These are phyloP conservation scores for Physcia stellaris DNA, from an alignment of 495 filamentous ascomycete species.

Conservation along the genomic window DNA sequence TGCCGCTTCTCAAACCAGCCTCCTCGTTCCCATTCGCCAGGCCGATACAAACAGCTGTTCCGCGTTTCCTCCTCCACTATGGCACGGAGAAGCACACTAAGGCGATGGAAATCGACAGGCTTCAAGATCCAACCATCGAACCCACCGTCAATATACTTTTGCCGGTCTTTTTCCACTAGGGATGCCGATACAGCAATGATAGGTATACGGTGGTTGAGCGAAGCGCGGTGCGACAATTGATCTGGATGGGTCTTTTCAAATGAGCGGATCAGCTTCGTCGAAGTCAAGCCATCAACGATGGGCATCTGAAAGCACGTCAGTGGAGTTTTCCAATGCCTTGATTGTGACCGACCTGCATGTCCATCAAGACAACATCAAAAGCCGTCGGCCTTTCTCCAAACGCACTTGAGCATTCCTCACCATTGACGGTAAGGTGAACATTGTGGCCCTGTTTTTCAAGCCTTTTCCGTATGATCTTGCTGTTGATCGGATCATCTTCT, in stretches of 20 bases:
- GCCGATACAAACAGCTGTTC: constrained; percentile 36
- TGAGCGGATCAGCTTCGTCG: constrained; percentile 68
- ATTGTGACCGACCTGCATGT: constrained; percentile 60
- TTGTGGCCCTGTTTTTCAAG: constrained; percentile 67
- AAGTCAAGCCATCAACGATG: constrained; percentile 75
- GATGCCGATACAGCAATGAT: constrained; percentile 89
- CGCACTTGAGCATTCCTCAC: constrained; percentile 66
- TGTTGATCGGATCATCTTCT: constrained; percentile 89
- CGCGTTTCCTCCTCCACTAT: constrained; percentile 37
- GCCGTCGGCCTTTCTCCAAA: constrained; percentile 43
- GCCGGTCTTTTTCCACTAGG: constrained; percentile 53
- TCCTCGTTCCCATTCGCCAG: constrained; percentile 57
- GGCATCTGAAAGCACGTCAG: constrained; percentile 52
- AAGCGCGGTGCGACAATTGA: constrained; percentile 33
- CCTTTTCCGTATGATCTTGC: constrained; percentile 73
- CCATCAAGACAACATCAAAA: constrained; percentile 90
- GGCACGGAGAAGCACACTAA: constrained; percentile 45
- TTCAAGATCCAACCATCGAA: constrained; percentile 88
- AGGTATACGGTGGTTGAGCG: constrained; percentile 46
- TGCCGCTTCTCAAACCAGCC: constrained; percentile 47
- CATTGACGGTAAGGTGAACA: constrained; percentile 64
- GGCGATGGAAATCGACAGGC: constrained; percentile 57
- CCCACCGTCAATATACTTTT: constrained; percentile 62
- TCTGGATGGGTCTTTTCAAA: constrained; percentile 39
- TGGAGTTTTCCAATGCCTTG: neutral